Base-by-base conservation (phyloP, 441 rosid species). In the Omphalea diandra region DNA sequence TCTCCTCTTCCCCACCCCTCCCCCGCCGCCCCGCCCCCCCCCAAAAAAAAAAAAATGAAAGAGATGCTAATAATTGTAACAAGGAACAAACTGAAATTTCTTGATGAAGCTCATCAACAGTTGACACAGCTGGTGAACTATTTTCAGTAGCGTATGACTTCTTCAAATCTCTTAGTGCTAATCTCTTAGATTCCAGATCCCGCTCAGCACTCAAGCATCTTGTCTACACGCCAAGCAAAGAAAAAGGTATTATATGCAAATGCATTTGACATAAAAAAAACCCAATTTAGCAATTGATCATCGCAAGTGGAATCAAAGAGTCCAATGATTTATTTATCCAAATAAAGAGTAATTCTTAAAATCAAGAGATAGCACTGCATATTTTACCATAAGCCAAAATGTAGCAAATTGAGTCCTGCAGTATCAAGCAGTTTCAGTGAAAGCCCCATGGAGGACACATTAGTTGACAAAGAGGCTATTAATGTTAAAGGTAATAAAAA, bases 81-180 rank as follows among this genome's bases (percentile, higher is more conserved):
- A 60, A 17, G 74, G 72, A 82, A 86, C 98, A 75, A 75, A 96
- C 98, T 66, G 86, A 83, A 77, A 93, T 88, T 81, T 96, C 99
- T 83, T 79, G 86, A 66, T 67, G 82, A 79, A 88, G 89, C 83
- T 96, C 97, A 74, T 90, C 89, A 76, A 89, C 90, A 74, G 81
- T 83, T 75, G 94, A 86, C 49, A 76, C 77, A 64, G 88, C 61
- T 64, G 83, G 69, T 62, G 76, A 40, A 65, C 78, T 83, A 56
- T 81, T 76, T 74, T 85, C 95, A 29, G 82, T 80, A 73, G 66
- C 83, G 66, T 71, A 63, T 63, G 89, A 84, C 15, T 83, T 90
- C 81, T 87, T 80, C 65, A 78, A 40, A 75, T 96, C 98, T 79
- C 69, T 86, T 76, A 88, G 78, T 63, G 74, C 87, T 52, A 87